phyloP scores from a whole-genome alignment of 768 basidiomycete species.

The Tephrocybe sp. region DNA sequence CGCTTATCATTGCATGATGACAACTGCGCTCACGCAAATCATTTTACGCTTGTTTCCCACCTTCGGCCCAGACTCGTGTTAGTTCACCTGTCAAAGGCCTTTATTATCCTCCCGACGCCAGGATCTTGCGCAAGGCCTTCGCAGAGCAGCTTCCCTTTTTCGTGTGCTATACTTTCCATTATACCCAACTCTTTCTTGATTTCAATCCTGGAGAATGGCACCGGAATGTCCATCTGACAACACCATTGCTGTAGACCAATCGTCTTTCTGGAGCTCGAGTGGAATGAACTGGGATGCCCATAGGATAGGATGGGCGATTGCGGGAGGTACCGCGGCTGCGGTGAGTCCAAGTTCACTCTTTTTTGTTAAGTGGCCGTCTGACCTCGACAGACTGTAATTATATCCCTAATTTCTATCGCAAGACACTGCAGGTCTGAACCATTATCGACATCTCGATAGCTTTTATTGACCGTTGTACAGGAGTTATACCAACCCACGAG shows the following conservation, averaged over 20 bases:
- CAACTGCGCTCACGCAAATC: neutral
- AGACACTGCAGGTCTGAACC: conserved; percentile 59
- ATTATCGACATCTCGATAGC: neutral
- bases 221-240: conserved; percentile 49
- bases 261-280: conserved; percentile 55
- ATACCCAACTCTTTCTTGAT: neutral
- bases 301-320: conserved; percentile 72
- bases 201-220: neutral
- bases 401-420: conserved; percentile 53
- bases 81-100: too few relatives aligned
- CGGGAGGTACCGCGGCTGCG: conserved; percentile 55
- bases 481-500: conserved; percentile 64
- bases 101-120: too few relatives aligned
- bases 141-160: neutral
- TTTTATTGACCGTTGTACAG: conserved; percentile 31
- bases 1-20: neutral
- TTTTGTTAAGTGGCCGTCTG: neutral
- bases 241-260: conserved; percentile 48
- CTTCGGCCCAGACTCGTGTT: neutral
- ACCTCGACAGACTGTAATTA: conserved; percentile 50
- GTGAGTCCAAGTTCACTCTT: conserved; percentile 31
- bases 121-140: neutral
- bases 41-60: neutral
- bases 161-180: neutral
- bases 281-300: conserved; percentile 58